Conservation (phyloP, 139 green algal species). For the Haematococcus sp. region DNA sequence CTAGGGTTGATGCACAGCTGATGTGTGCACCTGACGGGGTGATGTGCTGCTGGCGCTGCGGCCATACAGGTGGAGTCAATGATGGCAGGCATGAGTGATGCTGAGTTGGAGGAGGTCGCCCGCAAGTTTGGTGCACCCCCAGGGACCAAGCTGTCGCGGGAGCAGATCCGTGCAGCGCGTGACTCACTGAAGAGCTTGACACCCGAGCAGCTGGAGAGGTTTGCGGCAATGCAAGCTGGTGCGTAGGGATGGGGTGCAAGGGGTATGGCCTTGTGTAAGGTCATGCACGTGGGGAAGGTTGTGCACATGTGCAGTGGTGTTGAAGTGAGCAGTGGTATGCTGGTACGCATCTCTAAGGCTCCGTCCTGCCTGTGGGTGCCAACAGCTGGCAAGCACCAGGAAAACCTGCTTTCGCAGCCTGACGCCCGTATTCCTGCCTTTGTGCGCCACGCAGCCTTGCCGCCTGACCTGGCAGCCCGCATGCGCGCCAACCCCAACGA, state of each 20-base stretch:
- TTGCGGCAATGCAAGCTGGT: slow-evolving; percentile 21
- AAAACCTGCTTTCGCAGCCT: slow-evolving; percentile 2
- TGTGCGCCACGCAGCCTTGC: background rate
- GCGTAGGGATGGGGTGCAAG: background rate
- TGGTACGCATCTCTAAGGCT: too few species aligned
- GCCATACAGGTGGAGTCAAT: slow-evolving; percentile 38
- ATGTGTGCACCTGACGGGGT: too few species aligned
- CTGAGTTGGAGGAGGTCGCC: slow-evolving; percentile 14
- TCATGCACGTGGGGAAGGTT: background rate
- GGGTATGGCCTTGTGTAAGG: background rate
- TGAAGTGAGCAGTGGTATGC: background rate
- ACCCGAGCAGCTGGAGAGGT: slow-evolving; percentile 19
- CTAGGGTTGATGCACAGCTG: too few species aligned
- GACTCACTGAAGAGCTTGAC: background rate
- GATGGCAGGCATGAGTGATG: slow-evolving; percentile 37
- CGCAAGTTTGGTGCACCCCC: background rate
- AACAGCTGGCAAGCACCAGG: too few species aligned
- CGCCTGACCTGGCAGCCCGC: slow-evolving; percentile 14
- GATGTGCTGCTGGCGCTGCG: too few species aligned
- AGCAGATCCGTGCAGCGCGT: background rate
- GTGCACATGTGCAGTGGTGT: background rate
- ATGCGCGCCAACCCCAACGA: slow-evolving; percentile 6
- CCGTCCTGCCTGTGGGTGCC: too few species aligned
- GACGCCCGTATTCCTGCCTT: too few species aligned
- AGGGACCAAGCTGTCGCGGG: slow-evolving; percentile 4